Base-by-base conservation (phyloP, 2,329 filamentous ascomycete genomes). In the Penicillium psychrosexuale region DNA sequence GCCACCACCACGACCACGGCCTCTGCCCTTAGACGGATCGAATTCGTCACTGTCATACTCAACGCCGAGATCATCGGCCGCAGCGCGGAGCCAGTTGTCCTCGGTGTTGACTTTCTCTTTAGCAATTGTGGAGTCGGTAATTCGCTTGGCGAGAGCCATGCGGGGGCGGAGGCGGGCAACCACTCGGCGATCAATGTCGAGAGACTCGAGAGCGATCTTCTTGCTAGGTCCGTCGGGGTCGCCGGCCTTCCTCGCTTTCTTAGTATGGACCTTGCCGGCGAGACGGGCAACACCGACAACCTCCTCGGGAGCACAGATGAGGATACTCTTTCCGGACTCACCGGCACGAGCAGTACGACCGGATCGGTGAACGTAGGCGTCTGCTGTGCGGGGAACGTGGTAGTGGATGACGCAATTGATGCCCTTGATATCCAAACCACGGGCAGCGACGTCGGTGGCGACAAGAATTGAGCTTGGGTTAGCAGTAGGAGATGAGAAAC, bases 391-490 rank as follows among this genome's bases (percentile, higher is more conserved):
- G 1, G 94, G 94, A 0, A 97, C 86, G 72, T 99, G 93, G 76
- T 99, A 99, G 75, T 99, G 94, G 17, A 99, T 78, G 15, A 99
- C 88, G 13, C 96, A 82, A 64, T 97, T 89, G 44, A 97, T 91
- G 33, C 86, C 85, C 43, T 90, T 88, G 64, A 99, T 97, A 71
- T 99, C 94, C 45, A 99, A 85, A 74, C 94, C 94, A 72, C 94
- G 84, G 6, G 94, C 94, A 11, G 94, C 94, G 31, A 99, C 94
- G 78, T 99, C 94, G 0, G 94, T 97, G 3, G 94, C 91, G 17
- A 99, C 83, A 3, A 97, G 83, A 43, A 97, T 88, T 1, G 86
- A 83, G 65, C 72, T 79, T 30, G 79, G 75, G 44, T 83, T 78
- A 5, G 73, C 66, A 0, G 75, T 71, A 0, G 84, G 78, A 3